Evolutionary conservation across 176 grass and related monocot species (phyloP), one percentile per base, ranked within the genome.

Genomic region (Tuctoria greenei): DNA sequence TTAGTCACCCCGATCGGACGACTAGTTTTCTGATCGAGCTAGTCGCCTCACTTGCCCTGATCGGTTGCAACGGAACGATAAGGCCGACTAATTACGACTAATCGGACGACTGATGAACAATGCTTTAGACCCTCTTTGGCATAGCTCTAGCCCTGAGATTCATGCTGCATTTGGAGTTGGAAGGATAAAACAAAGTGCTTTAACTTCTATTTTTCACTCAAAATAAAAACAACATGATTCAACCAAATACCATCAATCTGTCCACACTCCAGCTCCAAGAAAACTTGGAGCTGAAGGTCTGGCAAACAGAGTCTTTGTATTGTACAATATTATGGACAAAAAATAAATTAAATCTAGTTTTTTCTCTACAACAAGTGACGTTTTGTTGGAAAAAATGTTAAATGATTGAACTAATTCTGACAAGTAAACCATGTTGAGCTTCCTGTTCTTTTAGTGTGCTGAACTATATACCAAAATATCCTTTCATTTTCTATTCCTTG

Each of bases 331-430:
- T 6, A 10, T 62, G 10, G 10, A 39, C 26, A 75, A n/a, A 18
- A 75, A 73, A 11, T 39, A 66, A 56, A 59, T 50, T 17, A n/a
- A n/a, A 31, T 25, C 21, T 61, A 31, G n/a, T n/a, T n/a, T 69
- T 42, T 58, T 16, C 55, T 38, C 31, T 25, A 28, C 34, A 81
- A 47, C 42, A 39, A 31, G 10, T 64, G 34, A 49, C 34, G 0
- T 18, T 64, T 26, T 52, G 25, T 13, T 31, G 54, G 58, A 35
- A 9, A 72, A 20, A 9, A 23, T 7, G 4, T 21, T 31, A 16
- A 42, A 40, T 44, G 18, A 49, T 81, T 24, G 14, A 0, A 27
- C 24, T 7, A 20, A 28, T 64, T 81, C 21, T 64, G 31, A 58
- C 43, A 21, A 18, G 6, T n/a, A 21, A 55, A 42, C 47, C 8